Evolutionary conservation across 345 rosid species (phyloP).

Genomic region (Draba incana): DNA sequence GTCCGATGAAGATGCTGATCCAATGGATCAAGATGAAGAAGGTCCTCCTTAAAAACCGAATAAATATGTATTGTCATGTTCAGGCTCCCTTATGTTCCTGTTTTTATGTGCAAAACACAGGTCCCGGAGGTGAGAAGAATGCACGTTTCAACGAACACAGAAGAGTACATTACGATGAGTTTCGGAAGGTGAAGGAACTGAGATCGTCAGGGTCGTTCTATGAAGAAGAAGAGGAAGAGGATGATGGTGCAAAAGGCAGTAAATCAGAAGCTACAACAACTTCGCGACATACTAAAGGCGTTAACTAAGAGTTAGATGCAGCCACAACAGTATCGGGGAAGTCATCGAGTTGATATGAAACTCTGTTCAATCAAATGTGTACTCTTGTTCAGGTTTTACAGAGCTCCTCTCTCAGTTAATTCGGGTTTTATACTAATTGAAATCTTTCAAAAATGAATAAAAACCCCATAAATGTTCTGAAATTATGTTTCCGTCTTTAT

Average conservation of each 20-base stretch:
- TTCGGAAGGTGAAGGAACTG: constrained; percentile 79
- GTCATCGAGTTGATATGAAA: constrained; percentile 28
- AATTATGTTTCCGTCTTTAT: constrained; percentile 14
- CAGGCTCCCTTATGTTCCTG: background rate
- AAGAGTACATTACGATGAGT: constrained; percentile 87
- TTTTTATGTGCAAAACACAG: constrained; percentile 40
- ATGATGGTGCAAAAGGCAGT: constrained; percentile 38
- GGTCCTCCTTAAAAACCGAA: constrained; percentile 46
- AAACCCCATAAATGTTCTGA: background rate
- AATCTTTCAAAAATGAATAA: background rate
- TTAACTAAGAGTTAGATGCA: constrained; percentile 49
- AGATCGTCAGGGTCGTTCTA: constrained; percentile 61
- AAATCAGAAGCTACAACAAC: constrained; percentile 40
- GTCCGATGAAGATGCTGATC: constrained; percentile 87
- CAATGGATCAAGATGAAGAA: constrained; percentile 72
- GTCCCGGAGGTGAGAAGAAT: constrained; percentile 48
- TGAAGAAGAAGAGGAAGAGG: constrained; percentile 67
- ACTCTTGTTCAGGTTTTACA: constrained; percentile 21
- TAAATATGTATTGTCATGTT: background rate
- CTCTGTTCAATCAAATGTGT: constrained; percentile 20
- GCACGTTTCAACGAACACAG: constrained; percentile 76
- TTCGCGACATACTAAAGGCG: constrained; percentile 49
- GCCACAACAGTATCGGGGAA: constrained; percentile 32
- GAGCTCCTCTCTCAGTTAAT: constrained; percentile 15
- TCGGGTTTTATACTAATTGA: constrained; percentile 2